Evolutionary conservation across 2,329 filamentous ascomycete species (phyloP), one percentile per base, ranked within the genome.

Genomic region (Pseudogymnoascus sp.): DNA sequence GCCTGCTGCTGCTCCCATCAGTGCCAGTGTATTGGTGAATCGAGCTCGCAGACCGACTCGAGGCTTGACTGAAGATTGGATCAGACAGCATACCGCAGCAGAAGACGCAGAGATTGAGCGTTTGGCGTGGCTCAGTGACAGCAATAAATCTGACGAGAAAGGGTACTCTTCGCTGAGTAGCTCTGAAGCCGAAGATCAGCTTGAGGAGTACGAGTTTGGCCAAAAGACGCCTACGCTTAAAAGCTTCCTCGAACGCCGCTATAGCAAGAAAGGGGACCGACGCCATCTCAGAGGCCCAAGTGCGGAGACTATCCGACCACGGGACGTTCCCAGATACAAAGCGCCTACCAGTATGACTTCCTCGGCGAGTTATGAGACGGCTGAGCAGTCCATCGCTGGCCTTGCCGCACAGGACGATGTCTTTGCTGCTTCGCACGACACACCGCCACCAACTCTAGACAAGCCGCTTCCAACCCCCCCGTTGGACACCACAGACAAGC

Each of bases 91-190:
- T 71, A 86, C 90, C n/a, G 44, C 86, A 10, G 70, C 87, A n/a
- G 83, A 84, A 66, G 84, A 88, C 67, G 81, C 81, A 66, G 82
- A 85, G 67, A 84, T 82, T 33, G 90, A 94, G 72, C 84, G 85
- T 67, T 85, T 84, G 65, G 88, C 91, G 74, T 96, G 91, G 91
- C 81, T 92, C 67, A 95, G 90, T 73, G 91, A 95, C 81, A 59
- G 38, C 35, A 41, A 59, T 25, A 59, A 59, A 29, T 38, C 33
- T 83, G 86, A 65, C 83, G 84, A 71, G 84, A 84, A 70, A 91
- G 88, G 91, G 79, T 83, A 84, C 78, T 89, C 86, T 81, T 90
- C 87, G 79, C 69, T 87, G 84, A 87, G 84, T 79, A 81, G 83
- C 82, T 87, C 85, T 68, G 76, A 81, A 72, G 79, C 78, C 65